A percentile compares a stretch with the other conserved stretches of the same genome.
phyloP scores from a whole-genome alignment of 2,329 filamentous ascomycete species.

The Chrysoporthe austroafricana region DNA sequence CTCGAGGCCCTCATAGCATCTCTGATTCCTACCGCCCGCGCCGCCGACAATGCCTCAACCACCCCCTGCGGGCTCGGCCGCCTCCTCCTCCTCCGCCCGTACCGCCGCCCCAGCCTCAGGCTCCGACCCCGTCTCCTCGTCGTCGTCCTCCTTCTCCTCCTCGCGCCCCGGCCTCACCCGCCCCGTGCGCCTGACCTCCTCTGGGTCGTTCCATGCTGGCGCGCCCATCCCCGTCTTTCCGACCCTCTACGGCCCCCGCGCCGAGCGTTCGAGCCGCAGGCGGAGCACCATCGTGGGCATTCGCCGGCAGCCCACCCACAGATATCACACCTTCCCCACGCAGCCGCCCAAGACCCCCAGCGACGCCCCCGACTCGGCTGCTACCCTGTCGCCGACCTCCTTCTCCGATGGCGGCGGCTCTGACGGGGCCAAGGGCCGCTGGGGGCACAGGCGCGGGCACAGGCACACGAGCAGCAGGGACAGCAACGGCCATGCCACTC shows the following conservation, averaged over 20 bases:
- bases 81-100: slow-evolving; percentile 1
- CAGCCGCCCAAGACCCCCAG: slow-evolving; percentile 70
- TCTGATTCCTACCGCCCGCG: neutral
- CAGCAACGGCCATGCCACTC: slow-evolving; percentile 59
- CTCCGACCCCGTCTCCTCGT: neutral
- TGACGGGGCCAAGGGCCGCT: neutral
- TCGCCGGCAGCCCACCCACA: slow-evolving; percentile 52
- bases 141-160: slow-evolving; percentile 5
- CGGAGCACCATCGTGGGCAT: slow-evolving; percentile 29
- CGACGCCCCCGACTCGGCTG: slow-evolving; percentile 45
- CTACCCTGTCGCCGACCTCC: slow-evolving; percentile 33
- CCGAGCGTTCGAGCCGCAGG: slow-evolving; percentile 22
- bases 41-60: slow-evolving; percentile 21
- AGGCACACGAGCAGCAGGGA: slow-evolving; percentile 33
- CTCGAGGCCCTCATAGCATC: slow-evolving; percentile 14
- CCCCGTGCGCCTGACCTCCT: slow-evolving; percentile 37
- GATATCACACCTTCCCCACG: slow-evolving; percentile 83
- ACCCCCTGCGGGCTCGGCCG: slow-evolving; percentile 11
- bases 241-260: slow-evolving; percentile 31
- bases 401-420: slow-evolving; percentile 27
- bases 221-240: slow-evolving; percentile 49
- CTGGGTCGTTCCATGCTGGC: slow-evolving; percentile 57
- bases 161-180: slow-evolving; percentile 20
- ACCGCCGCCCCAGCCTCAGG: neutral
- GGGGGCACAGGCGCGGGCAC: slow-evolving; percentile 18